These are phyloP conservation scores for Penicillium expansum DNA, from an alignment of 2,329 filamentous ascomycete species.

Conservation along the genomic window DNA sequence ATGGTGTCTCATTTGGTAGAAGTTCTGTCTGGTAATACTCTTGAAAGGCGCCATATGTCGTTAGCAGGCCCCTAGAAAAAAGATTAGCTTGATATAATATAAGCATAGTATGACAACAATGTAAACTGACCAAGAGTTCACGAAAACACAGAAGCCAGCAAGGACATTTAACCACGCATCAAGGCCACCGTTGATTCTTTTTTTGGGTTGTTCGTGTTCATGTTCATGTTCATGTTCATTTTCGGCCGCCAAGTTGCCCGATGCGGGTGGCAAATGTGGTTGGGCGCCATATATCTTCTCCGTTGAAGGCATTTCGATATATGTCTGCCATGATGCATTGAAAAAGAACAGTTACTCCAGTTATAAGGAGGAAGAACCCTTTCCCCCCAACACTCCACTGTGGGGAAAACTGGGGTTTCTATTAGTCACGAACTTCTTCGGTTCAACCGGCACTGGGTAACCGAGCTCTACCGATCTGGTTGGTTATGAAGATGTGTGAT, in stretches of 20 bases:
- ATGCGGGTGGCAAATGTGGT: not conserved
- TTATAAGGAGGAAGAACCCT: not conserved
- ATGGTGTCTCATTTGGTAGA: no score
- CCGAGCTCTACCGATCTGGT: constrained; percentile 23
- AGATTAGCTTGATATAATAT: no score
- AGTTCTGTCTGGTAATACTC: no score
- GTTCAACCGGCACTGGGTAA: constrained; percentile 20
- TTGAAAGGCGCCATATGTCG: no score
- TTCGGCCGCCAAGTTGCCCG: not conserved
- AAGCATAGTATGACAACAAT: no score
- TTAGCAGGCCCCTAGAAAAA: no score
- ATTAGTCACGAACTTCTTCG: constrained; percentile 22
- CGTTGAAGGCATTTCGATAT: not conserved
- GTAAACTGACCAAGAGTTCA: no score
- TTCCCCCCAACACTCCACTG: constrained; percentile 15
- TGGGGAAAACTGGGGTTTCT: constrained; percentile 20
- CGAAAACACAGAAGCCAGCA: no score
- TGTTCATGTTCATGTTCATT: not conserved
- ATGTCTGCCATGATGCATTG: not conserved
- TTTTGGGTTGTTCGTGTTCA: constrained; percentile 6
- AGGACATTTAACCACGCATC: no score
- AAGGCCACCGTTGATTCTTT: constrained; percentile 27
- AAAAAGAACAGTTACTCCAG: constrained; percentile 5
- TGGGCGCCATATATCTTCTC: constrained; percentile 9
- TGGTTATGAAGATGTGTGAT: not conserved